Evolutionary conservation across 768 basidiomycete species (phyloP).

Genomic region (Hypsizygus marmoreus): DNA sequence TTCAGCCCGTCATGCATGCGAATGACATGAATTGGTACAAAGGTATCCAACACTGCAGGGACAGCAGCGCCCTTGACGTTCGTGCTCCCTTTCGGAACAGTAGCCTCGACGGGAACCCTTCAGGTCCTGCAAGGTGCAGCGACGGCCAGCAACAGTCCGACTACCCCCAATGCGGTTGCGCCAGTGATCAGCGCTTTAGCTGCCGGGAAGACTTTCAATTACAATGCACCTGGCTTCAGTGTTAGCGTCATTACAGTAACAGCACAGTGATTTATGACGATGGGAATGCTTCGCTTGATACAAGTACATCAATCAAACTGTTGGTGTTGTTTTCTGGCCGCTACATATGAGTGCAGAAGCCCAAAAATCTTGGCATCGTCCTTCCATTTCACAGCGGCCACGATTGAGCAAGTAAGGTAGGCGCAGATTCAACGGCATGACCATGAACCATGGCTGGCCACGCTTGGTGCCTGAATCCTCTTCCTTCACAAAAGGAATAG

Average conservation of each 20-base stretch:
- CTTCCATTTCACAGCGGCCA: no score
- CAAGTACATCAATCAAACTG: no score
- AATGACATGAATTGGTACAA: not conserved
- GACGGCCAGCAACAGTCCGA: constrained; percentile 58
- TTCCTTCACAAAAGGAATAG: no score
- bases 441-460: no score
- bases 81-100: constrained; percentile 51
- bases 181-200: constrained; percentile 47
- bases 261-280: constrained; percentile 29
- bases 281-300: no score
- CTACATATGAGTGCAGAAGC: no score
- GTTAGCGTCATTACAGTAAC: constrained; percentile 40
- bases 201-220: constrained; percentile 55
- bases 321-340: no score
- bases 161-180: constrained; percentile 45
- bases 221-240: constrained; percentile 51
- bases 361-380: no score
- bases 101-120: constrained; percentile 43
- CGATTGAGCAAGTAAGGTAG: no score
- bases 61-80: constrained; percentile 48
- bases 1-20: not conserved
- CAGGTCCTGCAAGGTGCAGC: constrained; percentile 52
- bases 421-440: no score
- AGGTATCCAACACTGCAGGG: constrained; percentile 57
- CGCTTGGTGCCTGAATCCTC: no score